These are phyloP conservation scores for Cucumis cinereus DNA, from an alignment of 306 rosid genomes.

Conservation along the genomic window DNA sequence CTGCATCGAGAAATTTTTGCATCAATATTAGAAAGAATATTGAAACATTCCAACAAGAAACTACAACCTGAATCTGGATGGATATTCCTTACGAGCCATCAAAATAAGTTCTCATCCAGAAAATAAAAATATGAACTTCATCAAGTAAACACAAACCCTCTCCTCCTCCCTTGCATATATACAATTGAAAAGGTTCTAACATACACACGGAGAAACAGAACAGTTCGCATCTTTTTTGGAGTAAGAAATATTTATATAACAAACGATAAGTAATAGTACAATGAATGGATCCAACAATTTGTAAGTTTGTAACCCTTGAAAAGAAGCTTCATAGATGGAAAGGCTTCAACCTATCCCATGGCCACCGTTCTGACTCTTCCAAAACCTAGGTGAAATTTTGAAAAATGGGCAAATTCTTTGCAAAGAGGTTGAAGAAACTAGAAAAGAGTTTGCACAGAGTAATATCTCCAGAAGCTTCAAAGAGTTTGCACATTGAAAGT, in stretches of 20 bases:
- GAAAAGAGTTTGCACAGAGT: neutral
- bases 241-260: too few relatives aligned
- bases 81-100: neutral
- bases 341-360: neutral
- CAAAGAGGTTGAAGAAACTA: neutral
- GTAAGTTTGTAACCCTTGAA: too few relatives aligned
- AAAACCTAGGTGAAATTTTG: neutral
- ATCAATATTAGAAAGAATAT: neutral
- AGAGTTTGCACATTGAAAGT: neutral
- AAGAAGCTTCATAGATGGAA: neutral
- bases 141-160: neutral
- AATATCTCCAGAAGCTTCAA: neutral
- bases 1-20: constrained; percentile 29
- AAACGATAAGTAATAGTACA: too few relatives aligned
- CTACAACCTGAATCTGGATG: neutral
- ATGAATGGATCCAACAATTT: too few relatives aligned
- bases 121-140: neutral
- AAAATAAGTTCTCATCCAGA: neutral
- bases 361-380: neutral
- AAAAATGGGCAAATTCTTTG: neutral
- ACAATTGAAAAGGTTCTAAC: neutral
- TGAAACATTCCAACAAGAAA: neutral
- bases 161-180: neutral
- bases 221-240: neutral
- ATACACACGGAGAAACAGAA: neutral